phyloP scores from a whole-genome alignment of 768 basidiomycete species.

The Suillus variegatus region DNA sequence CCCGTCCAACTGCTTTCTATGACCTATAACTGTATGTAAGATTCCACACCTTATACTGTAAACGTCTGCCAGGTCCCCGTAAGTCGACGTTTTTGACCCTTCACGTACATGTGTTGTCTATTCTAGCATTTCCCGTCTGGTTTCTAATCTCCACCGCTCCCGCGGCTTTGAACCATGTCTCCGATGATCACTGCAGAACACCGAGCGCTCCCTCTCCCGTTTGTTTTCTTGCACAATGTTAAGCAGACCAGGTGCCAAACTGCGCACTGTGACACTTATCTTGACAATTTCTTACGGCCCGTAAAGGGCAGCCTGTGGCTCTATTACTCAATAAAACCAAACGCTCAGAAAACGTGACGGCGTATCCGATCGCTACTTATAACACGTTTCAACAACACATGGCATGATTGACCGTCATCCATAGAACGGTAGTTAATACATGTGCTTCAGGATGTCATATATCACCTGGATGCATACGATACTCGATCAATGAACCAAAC shows the following conservation, averaged over 20 bases:
- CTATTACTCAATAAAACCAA: slow-evolving; percentile 8
- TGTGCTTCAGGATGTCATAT: slow-evolving; percentile 10
- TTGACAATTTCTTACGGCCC: slow-evolving; percentile 22
- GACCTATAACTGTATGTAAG: slow-evolving; percentile 31
- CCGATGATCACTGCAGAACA: slow-evolving; percentile 3
- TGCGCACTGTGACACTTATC: slow-evolving; percentile 27
- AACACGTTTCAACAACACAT: slow-evolving; percentile 27
- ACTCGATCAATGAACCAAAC: slow-evolving; percentile 14
- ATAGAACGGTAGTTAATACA: slow-evolving; percentile 3
- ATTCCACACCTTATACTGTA: slow-evolving; percentile 35
- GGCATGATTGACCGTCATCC: slow-evolving; percentile 13
- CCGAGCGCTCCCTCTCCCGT: slow-evolving; percentile 12
- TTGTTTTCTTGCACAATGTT: slow-evolving; percentile 14
- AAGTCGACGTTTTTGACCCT: slow-evolving; percentile 30
- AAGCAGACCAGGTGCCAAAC: slow-evolving; percentile 19
- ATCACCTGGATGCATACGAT: slow-evolving; percentile 8
- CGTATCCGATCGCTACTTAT: slow-evolving; percentile 9
- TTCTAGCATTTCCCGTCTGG: slow-evolving; percentile 26
- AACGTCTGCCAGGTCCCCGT: slow-evolving; percentile 35
- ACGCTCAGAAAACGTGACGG: background rate
- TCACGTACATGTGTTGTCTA: slow-evolving; percentile 36
- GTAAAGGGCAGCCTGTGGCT: slow-evolving; percentile 4
- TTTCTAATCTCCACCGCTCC: slow-evolving; percentile 30
- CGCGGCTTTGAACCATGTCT: slow-evolving; percentile 25
- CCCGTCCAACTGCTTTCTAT: slow-evolving; percentile 17